Conservation (phyloP, 345 rosid genomes). For the Melastoma malabathricum region DNA sequence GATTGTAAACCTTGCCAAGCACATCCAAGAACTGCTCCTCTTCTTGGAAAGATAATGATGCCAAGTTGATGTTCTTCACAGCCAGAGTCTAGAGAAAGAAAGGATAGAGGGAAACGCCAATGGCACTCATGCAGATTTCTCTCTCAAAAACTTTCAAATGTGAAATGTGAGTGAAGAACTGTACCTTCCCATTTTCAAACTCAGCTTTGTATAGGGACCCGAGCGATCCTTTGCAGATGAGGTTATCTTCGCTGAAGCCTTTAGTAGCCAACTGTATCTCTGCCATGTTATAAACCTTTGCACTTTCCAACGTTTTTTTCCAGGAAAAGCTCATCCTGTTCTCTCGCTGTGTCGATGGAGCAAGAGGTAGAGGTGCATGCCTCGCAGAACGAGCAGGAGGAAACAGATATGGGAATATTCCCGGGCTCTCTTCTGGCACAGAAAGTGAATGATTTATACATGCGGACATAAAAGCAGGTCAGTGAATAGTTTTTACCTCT, state of each 20-base stretch:
- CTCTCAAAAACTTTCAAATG: not conserved
- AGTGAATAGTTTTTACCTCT: conserved; percentile 22
- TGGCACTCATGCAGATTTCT: not conserved
- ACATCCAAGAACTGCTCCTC: conserved; percentile 65
- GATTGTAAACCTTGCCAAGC: conserved; percentile 42
- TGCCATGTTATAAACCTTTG: conserved; percentile 41
- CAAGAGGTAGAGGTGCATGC: conserved; percentile 12
- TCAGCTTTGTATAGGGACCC: conserved; percentile 81
- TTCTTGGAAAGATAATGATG: conserved; percentile 58
- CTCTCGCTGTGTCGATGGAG: conserved; percentile 23
- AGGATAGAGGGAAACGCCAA: not conserved
- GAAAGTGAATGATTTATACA: no score
- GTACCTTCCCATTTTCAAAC: conserved; percentile 64
- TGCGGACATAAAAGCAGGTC: conserved; percentile 8
- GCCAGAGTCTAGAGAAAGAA: conserved; percentile 39
- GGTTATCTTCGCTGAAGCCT: conserved; percentile 57
- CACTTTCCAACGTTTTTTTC: conserved; percentile 29
- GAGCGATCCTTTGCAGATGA: conserved; percentile 73
- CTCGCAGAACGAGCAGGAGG: conserved; percentile 24
- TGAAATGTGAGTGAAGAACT: no score
- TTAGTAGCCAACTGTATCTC: conserved; percentile 74
- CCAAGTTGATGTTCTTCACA: conserved; percentile 60
- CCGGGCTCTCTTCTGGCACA: conserved; percentile 38
- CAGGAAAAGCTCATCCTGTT: conserved; percentile 40
- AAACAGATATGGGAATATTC: conserved; percentile 22